These are phyloP conservation scores for Diospyros kaki DNA, from an alignment of 148 eudicot genomes.

Conservation along the genomic window DNA sequence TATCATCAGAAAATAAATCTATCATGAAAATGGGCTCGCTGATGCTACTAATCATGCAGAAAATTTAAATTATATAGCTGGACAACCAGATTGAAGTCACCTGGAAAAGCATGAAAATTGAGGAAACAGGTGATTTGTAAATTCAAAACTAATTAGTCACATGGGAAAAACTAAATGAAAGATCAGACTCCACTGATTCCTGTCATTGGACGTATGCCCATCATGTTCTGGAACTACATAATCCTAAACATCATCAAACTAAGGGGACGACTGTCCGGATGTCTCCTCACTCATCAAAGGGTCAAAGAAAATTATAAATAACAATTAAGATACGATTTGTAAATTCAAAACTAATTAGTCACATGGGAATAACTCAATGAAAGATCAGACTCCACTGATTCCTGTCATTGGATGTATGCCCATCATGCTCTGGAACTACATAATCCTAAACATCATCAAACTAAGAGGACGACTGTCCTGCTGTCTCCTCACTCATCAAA, in stretches of 20 bases:
- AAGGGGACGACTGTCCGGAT: not conserved
- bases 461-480: not conserved
- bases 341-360: not conserved
- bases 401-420: not conserved
- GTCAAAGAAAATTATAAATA: not conserved
- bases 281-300: not conserved
- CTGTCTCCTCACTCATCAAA: not conserved
- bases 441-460: conserved; percentile 1
- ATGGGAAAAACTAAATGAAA: not conserved
- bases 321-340: not conserved
- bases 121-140: not conserved
- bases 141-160: not conserved
- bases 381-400: not conserved
- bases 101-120: not conserved
- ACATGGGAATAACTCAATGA: not conserved
- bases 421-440: conserved; percentile 6
- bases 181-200: not conserved
- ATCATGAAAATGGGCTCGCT: not conserved
- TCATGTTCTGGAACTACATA: conserved; percentile 6
- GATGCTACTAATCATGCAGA: conserved; percentile 6
- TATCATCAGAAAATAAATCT: not conserved
- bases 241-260: not conserved
- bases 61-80: not conserved
- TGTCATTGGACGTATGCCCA: not conserved
- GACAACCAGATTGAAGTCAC: conserved; percentile 4